Evolutionary conservation across 2,329 filamentous ascomycete species (phyloP).

Genomic region (Fusarium acutatum): DNA sequence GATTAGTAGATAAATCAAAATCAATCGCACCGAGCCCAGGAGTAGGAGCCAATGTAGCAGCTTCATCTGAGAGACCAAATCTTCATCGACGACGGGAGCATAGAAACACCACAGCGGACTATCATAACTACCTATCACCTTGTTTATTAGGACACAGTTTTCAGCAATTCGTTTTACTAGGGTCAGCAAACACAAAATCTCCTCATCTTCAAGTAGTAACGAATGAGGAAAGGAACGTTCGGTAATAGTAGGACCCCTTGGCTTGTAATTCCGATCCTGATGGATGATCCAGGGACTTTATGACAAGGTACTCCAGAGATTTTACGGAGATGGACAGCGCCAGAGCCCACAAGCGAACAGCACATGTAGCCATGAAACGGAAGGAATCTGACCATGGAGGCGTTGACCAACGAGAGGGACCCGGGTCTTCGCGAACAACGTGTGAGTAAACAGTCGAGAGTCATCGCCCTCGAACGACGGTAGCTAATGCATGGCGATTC

Average conservation of each 20-base stretch:
- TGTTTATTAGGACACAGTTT: background rate
- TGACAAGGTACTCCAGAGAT: slow-evolving; percentile 30
- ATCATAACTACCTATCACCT: background rate
- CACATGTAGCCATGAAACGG: slow-evolving; percentile 33
- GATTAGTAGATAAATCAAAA: background rate
- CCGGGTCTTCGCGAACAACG: slow-evolving; percentile 40
- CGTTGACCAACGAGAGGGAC: slow-evolving; percentile 28
- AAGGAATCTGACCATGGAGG: slow-evolving; percentile 40
- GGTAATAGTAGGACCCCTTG: slow-evolving; percentile 13
- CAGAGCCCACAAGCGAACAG: slow-evolving; percentile 35
- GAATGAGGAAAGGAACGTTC: slow-evolving; percentile 6
- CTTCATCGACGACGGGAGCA: background rate
- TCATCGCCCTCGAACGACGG: slow-evolving; percentile 23
- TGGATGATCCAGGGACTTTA: slow-evolving; percentile 9
- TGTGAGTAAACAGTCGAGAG: slow-evolving; percentile 32
- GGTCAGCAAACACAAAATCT: background rate
- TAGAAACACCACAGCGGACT: background rate
- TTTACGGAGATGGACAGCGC: slow-evolving; percentile 31
- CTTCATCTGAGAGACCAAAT: background rate
- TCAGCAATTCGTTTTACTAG: background rate
- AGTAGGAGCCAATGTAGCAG: background rate
- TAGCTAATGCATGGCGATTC: slow-evolving; percentile 7
- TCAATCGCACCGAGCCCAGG: background rate
- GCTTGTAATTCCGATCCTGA: slow-evolving; percentile 7
- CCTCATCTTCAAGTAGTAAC: background rate